A percentile compares a stretch with the other conserved stretches of the same genome.
Evolutionary conservation across 2,329 filamentous ascomycete genomes (phyloP).

Genomic region (Mollisiaceae sp.): DNA sequence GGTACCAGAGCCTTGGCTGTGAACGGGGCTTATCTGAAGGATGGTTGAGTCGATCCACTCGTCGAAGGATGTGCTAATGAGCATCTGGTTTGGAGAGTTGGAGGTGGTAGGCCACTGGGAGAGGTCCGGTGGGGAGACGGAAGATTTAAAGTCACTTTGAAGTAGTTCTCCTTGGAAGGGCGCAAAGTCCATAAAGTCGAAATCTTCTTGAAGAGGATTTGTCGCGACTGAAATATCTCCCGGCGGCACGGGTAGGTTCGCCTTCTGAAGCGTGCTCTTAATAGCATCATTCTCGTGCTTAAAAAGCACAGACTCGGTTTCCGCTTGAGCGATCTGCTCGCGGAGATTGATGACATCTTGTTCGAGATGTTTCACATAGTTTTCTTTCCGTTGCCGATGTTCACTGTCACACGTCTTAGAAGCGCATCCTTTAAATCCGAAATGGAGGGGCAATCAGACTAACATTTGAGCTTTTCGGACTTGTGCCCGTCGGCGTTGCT

Average conservation of each 20-base stretch:
- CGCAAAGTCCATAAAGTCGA: conserved; percentile 2
- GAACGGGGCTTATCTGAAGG: conserved; percentile 3
- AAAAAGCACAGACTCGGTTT: conserved; percentile 28
- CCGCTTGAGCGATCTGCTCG: conserved; percentile 34
- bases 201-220: background rate
- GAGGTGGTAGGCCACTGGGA: background rate
- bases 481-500: conserved; percentile 38
- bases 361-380: conserved; percentile 40
- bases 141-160: background rate
- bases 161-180: background rate
- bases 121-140: background rate
- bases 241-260: conserved; percentile 21
- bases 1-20: background rate
- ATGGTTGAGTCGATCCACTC: conserved; percentile 2
- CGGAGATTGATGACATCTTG: conserved; percentile 38
- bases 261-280: conserved; percentile 23
- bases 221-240: background rate
- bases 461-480: conserved; percentile 42
- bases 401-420: conserved; percentile 29
- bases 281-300: conserved; percentile 37
- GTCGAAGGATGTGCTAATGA: background rate
- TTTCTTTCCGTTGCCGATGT: conserved; percentile 40
- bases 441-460: background rate
- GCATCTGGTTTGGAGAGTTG: background rate
- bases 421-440: background rate